Conservation (phyloP, 768 basidiomycete species). For the Rhizopogon vesiculosus region DNA sequence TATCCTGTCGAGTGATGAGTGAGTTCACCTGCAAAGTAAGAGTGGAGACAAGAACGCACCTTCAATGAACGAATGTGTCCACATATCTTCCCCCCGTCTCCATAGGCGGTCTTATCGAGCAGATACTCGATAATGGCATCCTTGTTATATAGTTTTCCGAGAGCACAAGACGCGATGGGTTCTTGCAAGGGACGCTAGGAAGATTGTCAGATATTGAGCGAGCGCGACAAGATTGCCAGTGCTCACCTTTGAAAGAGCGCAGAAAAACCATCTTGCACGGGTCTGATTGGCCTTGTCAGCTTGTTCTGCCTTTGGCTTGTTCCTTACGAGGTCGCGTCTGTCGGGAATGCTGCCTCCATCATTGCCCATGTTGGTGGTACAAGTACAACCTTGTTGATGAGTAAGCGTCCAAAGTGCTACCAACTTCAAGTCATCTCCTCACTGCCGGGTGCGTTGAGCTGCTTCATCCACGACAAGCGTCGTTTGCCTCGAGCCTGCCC, state of each 20-base stretch:
- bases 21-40: neutral
- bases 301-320: constrained; percentile 76
- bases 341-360: constrained; percentile 88
- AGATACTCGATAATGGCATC: constrained; percentile 90
- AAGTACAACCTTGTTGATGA: neutral
- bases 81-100: constrained; percentile 90
- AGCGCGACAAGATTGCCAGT: constrained; percentile 1
- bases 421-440: too few species aligned
- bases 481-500: neutral
- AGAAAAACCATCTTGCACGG: constrained; percentile 86
- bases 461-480: too few species aligned
- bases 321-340: constrained; percentile 72
- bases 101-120: constrained; percentile 76
- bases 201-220: constrained; percentile 1
- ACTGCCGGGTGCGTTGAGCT: too few species aligned
- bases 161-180: constrained; percentile 86
- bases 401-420: neutral
- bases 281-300: constrained; percentile 90
- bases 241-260: constrained; percentile 88
- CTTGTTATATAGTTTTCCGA: constrained; percentile 96
- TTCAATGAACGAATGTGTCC: constrained; percentile 88
- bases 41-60: constrained; percentile 40
- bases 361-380: constrained; percentile 61
- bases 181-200: constrained; percentile 74
- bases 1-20: constrained; percentile 51